Percentiles rank a stretch among this genome's conserved stretches.
Conservation (phyloP, 352 stramenopile species). For the Pythium sukuiense region DNA sequence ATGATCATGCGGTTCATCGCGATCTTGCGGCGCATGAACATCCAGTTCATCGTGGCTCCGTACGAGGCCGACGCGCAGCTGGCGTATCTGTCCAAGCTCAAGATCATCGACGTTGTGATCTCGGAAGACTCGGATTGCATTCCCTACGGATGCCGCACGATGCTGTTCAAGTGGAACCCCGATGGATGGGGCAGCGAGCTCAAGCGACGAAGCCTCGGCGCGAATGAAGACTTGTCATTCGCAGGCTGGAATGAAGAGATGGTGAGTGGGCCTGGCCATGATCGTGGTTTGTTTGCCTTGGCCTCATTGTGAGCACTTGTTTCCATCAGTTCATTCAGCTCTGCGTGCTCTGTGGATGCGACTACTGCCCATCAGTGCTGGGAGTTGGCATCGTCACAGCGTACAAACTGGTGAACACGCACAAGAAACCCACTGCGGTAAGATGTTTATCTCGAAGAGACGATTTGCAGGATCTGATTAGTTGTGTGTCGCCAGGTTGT, state of each 20-base stretch:
- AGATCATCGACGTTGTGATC: constrained; percentile 93
- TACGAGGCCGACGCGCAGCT: constrained; percentile 98
- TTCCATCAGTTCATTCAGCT: constrained; percentile 66
- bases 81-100: constrained; percentile 87
- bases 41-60: constrained; percentile 95
- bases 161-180: constrained; percentile 93
- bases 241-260: constrained; percentile 86
- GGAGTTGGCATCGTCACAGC: constrained; percentile 84
- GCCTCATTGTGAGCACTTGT: neutral
- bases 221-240: constrained; percentile 82
- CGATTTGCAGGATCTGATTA: neutral
- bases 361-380: constrained; percentile 82
- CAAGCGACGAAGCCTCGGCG: constrained; percentile 70
- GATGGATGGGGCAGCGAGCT: constrained; percentile 89
- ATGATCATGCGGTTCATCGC: constrained; percentile 75
- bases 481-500: constrained; percentile 42
- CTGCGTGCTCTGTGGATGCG: constrained; percentile 87
- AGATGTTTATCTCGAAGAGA: neutral
- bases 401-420: constrained; percentile 66
- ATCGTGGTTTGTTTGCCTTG: neutral
- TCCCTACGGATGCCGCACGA: constrained; percentile 90
- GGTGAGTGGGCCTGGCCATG: constrained; percentile 33
- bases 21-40: constrained; percentile 57
- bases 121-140: constrained; percentile 97
- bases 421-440: constrained; percentile 42